Conservation (phyloP, 148 eudicot species). For the Chenopodium berlandieri region DNA sequence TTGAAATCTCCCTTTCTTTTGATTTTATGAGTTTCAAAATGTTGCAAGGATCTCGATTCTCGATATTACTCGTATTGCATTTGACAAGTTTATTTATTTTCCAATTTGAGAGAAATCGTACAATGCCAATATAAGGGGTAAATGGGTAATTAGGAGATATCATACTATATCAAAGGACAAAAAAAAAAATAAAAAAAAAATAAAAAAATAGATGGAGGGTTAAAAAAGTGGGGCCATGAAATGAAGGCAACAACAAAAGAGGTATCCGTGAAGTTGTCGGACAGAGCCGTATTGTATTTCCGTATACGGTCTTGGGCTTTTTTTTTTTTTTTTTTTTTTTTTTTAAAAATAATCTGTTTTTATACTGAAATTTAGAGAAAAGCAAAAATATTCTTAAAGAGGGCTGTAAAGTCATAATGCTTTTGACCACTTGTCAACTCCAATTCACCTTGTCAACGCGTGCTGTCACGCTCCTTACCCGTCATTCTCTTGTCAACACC, state of each 20-base stretch:
- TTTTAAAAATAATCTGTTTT: background rate
- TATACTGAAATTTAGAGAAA: background rate
- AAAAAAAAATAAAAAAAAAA: no score
- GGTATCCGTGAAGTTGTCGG: slow-evolving; percentile 43
- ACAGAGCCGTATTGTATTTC: slow-evolving; percentile 60
- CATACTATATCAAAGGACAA: no score
- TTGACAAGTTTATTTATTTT: no score
- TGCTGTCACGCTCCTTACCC: background rate
- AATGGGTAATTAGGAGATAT: no score
- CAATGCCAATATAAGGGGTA: no score
- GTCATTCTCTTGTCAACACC: background rate
- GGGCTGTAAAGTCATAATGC: slow-evolving; percentile 9
- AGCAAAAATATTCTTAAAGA: background rate
- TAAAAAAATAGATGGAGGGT: slow-evolving; percentile 9
- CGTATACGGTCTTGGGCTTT: slow-evolving; percentile 51
- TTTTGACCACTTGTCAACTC: slow-evolving; percentile 16
- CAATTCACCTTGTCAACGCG: slow-evolving; percentile 19
- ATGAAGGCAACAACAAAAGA: slow-evolving; percentile 14
- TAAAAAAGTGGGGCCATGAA: slow-evolving; percentile 18
- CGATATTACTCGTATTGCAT: no score
- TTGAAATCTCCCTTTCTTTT: no score
- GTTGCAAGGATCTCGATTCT: no score
- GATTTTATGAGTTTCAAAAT: no score
- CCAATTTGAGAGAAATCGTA: no score
- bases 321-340: background rate